phyloP scores from a whole-genome alignment of 192 early-diverging fungal genomes.

The Hyaloraphidium curvatum region DNA sequence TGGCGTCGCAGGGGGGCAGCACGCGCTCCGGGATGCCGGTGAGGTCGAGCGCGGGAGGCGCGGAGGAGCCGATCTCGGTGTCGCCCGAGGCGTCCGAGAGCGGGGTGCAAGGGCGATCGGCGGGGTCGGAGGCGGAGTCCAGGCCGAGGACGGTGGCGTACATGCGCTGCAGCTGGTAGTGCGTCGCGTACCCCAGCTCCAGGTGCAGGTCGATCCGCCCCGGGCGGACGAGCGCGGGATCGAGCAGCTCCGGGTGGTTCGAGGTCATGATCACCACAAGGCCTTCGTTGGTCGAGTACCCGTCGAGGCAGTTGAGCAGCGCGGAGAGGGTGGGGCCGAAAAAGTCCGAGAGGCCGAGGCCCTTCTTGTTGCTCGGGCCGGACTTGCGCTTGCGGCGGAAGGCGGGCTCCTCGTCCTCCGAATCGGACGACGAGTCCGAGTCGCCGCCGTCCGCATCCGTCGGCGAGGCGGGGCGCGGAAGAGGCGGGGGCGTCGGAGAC shows the following conservation, averaged over 20 bases:
- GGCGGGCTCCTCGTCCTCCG: neutral
- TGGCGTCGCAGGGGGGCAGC: constrained; percentile 41
- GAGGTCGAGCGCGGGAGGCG: constrained; percentile 41
- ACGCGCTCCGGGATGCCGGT: constrained; percentile 33
- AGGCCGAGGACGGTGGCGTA: constrained; percentile 21
- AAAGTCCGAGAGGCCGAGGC: constrained; percentile 3
- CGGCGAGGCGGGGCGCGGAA: neutral
- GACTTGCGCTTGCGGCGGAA: constrained; percentile 8
- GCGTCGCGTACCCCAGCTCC: constrained; percentile 34
- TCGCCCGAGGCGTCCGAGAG: constrained; percentile 27
- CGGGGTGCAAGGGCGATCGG: no score
- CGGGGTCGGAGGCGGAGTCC: no score
- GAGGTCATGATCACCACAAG: constrained; percentile 46
- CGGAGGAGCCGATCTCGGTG: constrained; percentile 19
- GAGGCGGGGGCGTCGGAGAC: no score
- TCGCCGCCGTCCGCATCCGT: constrained; percentile 2
- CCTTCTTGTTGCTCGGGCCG: no score
- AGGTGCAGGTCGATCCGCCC: constrained; percentile 45
- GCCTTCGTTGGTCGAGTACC: constrained; percentile 30
- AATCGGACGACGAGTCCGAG: no score
- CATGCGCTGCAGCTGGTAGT: constrained; percentile 35
- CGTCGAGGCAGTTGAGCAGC: constrained; percentile 35
- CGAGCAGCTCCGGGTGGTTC: constrained; percentile 36
- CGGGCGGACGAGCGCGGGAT: constrained; percentile 39
- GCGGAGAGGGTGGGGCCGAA: constrained; percentile 17